These are phyloP conservation scores for Kockiozyma suomiensis DNA, from an alignment of 805 yeast genomes.

Conservation along the genomic window DNA sequence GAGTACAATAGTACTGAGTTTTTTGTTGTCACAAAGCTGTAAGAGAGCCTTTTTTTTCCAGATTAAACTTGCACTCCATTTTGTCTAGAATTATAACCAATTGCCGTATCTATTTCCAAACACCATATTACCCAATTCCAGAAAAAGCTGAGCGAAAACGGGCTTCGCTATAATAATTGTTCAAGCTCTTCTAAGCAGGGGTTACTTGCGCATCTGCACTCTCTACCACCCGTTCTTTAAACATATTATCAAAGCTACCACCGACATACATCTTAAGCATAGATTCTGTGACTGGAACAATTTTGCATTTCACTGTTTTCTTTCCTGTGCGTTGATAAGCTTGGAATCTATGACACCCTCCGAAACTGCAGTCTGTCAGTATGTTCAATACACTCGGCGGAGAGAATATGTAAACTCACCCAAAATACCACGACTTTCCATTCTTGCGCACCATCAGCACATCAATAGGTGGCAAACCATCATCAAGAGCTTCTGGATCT, in stretches of 20 bases:
- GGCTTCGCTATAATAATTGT: background rate
- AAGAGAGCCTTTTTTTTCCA: background rate
- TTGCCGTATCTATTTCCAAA: background rate
- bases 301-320: conserved; percentile 61
- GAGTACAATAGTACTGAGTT: background rate
- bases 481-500: conserved; percentile 40
- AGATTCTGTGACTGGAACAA: conserved; percentile 72
- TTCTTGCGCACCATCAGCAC: conserved; percentile 66
- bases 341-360: conserved; percentile 88
- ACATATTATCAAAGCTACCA: conserved; percentile 39
- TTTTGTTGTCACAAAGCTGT: conserved; percentile 9
- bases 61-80: no score
- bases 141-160: no score
- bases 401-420: conserved; percentile 19
- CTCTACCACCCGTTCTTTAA: conserved; percentile 24
- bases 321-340: conserved; percentile 69
- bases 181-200: background rate
- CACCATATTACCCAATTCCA: background rate
- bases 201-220: background rate
- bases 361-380: no score
- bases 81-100: background rate
- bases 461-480: conserved; percentile 69
- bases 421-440: conserved; percentile 57
- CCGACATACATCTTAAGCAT: conserved; percentile 75
- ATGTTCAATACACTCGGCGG: no score